Evolutionary conservation across 2,329 filamentous ascomycete species (phyloP).

Genomic region (Amesomyces nigricolor): DNA sequence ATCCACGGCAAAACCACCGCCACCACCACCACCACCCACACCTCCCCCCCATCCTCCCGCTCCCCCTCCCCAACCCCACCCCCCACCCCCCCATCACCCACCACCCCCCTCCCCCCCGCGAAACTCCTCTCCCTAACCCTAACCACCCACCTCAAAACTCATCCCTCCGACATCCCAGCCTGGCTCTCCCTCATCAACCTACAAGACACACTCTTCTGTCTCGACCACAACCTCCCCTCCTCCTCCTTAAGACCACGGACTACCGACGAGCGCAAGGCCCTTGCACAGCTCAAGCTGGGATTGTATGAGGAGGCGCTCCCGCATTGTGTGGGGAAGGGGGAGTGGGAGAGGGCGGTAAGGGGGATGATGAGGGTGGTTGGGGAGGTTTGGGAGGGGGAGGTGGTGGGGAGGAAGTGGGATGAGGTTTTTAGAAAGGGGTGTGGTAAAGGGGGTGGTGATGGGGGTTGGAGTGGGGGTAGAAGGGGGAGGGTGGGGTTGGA

Average conservation of each 20-base stretch:
- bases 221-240: conserved; percentile 33
- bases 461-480: conserved; percentile 27
- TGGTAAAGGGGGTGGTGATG: conserved; percentile 28
- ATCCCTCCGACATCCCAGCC: conserved; percentile 60
- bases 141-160: conserved; percentile 55
- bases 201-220: conserved; percentile 64
- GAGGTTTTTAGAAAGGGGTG: conserved; percentile 33
- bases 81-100: conserved; percentile 20
- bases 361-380: conserved; percentile 68
- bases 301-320: conserved; percentile 73
- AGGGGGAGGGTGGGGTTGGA: conserved; percentile 44
- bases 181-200: conserved; percentile 79
- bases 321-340: conserved; percentile 52
- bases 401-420: conserved; percentile 60
- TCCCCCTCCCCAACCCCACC: conserved; percentile 31
- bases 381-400: conserved; percentile 65
- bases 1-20: conserved; percentile 52
- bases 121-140: conserved; percentile 55
- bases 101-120: conserved; percentile 37
- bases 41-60: conserved; percentile 36
- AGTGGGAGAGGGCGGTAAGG: conserved; percentile 47
- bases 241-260: conserved; percentile 38
- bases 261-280: conserved; percentile 58
- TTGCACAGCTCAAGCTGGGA: conserved; percentile 73
- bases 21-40: not conserved